These are phyloP conservation scores for Ramaria rubella DNA, from an alignment of 768 basidiomycete species.

Conservation along the genomic window DNA sequence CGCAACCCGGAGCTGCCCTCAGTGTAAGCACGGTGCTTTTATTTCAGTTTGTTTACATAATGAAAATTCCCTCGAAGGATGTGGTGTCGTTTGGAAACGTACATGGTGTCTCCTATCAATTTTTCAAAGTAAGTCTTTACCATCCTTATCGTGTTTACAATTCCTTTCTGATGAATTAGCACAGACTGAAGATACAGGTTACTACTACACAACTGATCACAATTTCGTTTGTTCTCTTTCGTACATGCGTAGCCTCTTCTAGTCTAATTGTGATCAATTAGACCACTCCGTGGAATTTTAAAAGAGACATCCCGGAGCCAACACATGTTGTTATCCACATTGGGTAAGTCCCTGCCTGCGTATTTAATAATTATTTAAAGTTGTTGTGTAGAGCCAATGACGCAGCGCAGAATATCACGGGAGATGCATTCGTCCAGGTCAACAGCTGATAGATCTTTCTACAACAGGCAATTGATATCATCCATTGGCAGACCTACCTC, in stretches of 20 bases:
- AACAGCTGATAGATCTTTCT: neutral
- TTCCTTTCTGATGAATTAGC: neutral
- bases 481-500: constrained; percentile 35
- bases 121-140: constrained; percentile 34
- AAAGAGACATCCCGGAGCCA: constrained; percentile 37
- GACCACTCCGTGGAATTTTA: constrained; percentile 54
- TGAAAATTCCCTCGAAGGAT: constrained; percentile 28
- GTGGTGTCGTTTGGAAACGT: constrained; percentile 46
- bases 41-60: neutral
- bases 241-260: too few species aligned
- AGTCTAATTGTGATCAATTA: constrained; percentile 4
- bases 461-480: neutral
- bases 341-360: constrained; percentile 29
- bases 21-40: constrained; percentile 25
- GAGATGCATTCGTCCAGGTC: constrained; percentile 28
- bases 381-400: constrained; percentile 42
- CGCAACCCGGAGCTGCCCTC: constrained; percentile 50
- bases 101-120: constrained; percentile 47
- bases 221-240: constrained; percentile 32
- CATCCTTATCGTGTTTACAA: neutral
- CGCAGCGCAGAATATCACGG: constrained; percentile 43
- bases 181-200: constrained; percentile 53
- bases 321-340: constrained; percentile 55
- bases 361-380: neutral
- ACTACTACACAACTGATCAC: constrained; percentile 46